Base-by-base conservation (phyloP, 2,329 filamentous ascomycete genomes). In the Graphilbum fragrans region DNA sequence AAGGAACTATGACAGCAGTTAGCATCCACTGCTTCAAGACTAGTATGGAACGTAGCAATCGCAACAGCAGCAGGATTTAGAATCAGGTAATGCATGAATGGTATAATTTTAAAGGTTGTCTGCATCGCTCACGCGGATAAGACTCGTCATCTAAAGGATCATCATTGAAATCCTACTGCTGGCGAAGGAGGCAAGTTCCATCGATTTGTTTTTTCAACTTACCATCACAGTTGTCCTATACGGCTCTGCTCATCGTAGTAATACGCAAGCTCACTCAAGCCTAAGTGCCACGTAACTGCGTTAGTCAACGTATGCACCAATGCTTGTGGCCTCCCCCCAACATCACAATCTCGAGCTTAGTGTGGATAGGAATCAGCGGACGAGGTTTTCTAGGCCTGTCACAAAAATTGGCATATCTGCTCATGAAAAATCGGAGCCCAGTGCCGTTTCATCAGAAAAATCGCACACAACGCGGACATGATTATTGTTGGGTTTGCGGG, bases 361-460 rank as follows among this genome's bases (percentile, higher is more conserved):
- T n/a, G n/a, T n/a, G n/a, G n/a, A n/a, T n/a, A n/a, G n/a, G n/a
- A 40, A 66, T 94, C 87, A 94, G 87, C 90, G 84, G 87, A 85
- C 86, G 79, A 94, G 87, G 88, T 94, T 94, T 94, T 93, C 86
- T 93, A 94, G 86, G 87, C 87, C 86, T 94, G 86, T 85, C 86
- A 65, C 86, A 85, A 84, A 56, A 31, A 74, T 66, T 85, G 86
- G 86, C 77, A 82, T 76, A 78, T 87, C 84, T 62, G 70, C 87
- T 86, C 86, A 78, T 77, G 68, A 63, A 60, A 57, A 62, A 69
- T 93, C 86, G 82, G 87, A 90, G 87, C 87, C 87, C 87, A 94
- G 87, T 94, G 87, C 87, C 85, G 66, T 72, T 83, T 86, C 84
- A 87, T 90, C 84, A 85, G 53, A 55, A 59, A 65, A 51, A 27